A percentile compares a stretch with the other conserved stretches of the same genome.
These are phyloP conservation scores for Botryotinia narcissicola DNA, from an alignment of 2,329 filamentous ascomycete genomes.

Conservation along the genomic window DNA sequence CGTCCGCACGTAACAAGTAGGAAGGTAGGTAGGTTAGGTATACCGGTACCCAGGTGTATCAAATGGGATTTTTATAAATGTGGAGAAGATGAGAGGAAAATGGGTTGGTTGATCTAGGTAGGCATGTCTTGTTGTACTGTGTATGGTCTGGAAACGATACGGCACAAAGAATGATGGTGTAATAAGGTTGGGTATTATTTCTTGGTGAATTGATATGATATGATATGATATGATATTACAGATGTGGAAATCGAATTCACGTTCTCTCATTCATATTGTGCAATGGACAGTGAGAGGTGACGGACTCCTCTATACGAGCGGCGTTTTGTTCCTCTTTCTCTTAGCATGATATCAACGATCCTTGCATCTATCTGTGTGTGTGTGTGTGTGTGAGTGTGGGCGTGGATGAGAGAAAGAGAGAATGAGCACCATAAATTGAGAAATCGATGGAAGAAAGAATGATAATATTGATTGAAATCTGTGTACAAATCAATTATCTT, in stretches of 20 bases:
- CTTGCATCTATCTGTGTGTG: too few species aligned
- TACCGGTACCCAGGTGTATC: background rate
- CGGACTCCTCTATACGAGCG: background rate
- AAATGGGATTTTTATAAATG: background rate
- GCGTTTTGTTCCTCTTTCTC: background rate
- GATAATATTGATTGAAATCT: background rate
- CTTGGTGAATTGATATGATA: too few species aligned
- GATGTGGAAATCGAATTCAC: background rate
- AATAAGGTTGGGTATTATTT: too few species aligned
- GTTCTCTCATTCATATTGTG: background rate
- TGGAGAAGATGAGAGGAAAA: background rate
- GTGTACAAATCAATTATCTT: background rate
- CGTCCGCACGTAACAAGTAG: background rate
- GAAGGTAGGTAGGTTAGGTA: too few species aligned
- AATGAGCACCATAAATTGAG: background rate
- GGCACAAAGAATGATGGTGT: conserved; percentile 1
- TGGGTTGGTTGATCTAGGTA: background rate
- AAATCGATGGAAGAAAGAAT: background rate
- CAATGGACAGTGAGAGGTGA: background rate
- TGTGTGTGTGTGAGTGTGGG: too few species aligned
- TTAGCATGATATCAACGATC: background rate
- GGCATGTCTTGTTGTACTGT: background rate
- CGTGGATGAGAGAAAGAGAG: too few species aligned
- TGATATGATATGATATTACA: background rate
- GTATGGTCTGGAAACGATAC: background rate